Conservation (phyloP, 441 rosid species). For the Erysimum cheiri region DNA sequence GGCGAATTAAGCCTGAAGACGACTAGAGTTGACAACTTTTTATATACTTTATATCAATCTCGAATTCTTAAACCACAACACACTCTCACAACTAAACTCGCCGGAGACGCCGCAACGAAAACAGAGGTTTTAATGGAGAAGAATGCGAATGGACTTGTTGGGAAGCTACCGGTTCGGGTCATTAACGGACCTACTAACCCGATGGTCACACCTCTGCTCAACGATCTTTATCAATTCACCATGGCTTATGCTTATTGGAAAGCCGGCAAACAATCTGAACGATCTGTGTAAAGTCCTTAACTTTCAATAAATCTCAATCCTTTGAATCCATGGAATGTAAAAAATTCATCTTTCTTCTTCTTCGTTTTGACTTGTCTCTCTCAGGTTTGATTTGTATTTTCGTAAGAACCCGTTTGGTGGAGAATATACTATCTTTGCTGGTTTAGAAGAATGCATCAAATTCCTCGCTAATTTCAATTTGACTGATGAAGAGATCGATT, state of each 20-base stretch:
- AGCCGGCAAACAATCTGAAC: slow-evolving; percentile 81
- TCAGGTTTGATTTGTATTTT: slow-evolving; percentile 87
- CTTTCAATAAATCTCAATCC: slow-evolving; percentile 16
- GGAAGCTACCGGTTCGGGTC: slow-evolving; percentile 46
- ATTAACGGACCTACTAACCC: slow-evolving; percentile 78
- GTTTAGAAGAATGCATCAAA: slow-evolving; percentile 90
- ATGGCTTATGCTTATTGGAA: slow-evolving; percentile 98
- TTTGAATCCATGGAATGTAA: background rate
- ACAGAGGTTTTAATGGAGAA: slow-evolving; percentile 47
- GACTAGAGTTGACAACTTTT: slow-evolving; percentile 16
- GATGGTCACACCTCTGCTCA: slow-evolving; percentile 88
- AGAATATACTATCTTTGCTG: slow-evolving; percentile 90
- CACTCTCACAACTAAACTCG: background rate
- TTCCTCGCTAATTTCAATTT: slow-evolving; percentile 86
- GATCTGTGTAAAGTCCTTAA: slow-evolving; percentile 61
- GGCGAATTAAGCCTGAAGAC: background rate
- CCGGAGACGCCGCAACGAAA: background rate
- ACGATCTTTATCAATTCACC: slow-evolving; percentile 95
- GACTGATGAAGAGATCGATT: slow-evolving; percentile 70
- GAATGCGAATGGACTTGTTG: slow-evolving; percentile 51
- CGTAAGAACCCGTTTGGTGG: slow-evolving; percentile 90
- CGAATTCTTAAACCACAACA: background rate
- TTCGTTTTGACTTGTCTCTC: background rate
- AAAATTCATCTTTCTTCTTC: background rate
- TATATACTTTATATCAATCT: background rate